Evolutionary conservation across 768 basidiomycete genomes (phyloP), one percentile per base, ranked within the genome.

Genomic region (Porpolomopsis calyptriformis): DNA sequence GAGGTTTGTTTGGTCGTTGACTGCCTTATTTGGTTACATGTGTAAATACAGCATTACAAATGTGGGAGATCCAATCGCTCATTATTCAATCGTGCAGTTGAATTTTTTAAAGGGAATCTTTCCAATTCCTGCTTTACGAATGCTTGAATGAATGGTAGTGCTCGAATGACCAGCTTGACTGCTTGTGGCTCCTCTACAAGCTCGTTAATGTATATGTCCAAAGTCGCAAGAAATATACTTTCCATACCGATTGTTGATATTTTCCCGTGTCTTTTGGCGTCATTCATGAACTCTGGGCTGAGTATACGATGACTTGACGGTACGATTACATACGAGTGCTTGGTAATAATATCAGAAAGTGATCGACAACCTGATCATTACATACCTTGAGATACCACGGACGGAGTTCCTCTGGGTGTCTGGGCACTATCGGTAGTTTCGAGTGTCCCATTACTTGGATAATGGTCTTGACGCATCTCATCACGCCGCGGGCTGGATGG

Each of bases 381-480:
- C 70, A 45, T 50, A 84, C 86, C 61, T 79, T 69, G 48, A 69
- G 67, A 66, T 89, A 93, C 90, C 90, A 94, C 14, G 62, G 55
- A 33, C 76, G 68, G 23, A 82, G 68, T 9, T 72, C 76, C 9
- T 77, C 73, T 8, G 72, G 60, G 41, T 78, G 70, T 50, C 70
- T 69, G 16, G 82, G 80, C 31, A 69, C 67, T 22, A 68, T 49
- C 0, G 81, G 83, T 40, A 75, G 61, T 40, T 65, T 73, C 38
- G 74, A 70, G 39, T 74, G 70, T 9, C 88, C 88, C 11, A 88
- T 73, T 19, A 96, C 78, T 56, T 92, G 88, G 27, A 92, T 70
- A 4, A 93, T 72, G 3, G 76, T 78, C 50, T 75, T 79, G 19
- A 90, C 84, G 27, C 64, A 64, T 53, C 69, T 76, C 62, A 78